phyloP scores from a whole-genome alignment of 306 rosid species.

The Vigna mungo region DNA sequence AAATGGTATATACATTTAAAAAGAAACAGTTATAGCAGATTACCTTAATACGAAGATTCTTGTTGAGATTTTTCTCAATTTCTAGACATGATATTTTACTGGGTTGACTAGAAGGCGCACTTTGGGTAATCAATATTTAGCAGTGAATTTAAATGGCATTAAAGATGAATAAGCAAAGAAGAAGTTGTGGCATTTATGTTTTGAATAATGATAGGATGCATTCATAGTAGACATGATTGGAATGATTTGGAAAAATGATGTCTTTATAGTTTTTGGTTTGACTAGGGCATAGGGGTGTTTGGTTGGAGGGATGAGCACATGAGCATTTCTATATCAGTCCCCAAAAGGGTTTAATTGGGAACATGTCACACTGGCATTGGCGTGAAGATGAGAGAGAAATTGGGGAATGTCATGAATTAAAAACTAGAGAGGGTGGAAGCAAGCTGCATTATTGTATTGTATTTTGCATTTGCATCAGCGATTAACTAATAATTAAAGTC shows the following conservation, averaged over 20 bases:
- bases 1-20: slow-evolving; percentile 43
- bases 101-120: slow-evolving; percentile 10
- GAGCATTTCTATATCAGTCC: slow-evolving; percentile 43
- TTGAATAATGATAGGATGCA: background rate
- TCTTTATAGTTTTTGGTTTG: slow-evolving; percentile 21
- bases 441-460: slow-evolving; percentile 43
- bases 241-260: slow-evolving; percentile 41
- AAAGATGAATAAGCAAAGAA: slow-evolving; percentile 18
- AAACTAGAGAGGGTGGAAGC: slow-evolving; percentile 35
- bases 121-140: slow-evolving; percentile 26
- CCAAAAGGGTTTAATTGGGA: slow-evolving; percentile 43
- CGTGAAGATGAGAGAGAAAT: slow-evolving; percentile 42
- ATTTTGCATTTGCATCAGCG: slow-evolving; percentile 34
- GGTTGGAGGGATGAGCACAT: slow-evolving; percentile 1
- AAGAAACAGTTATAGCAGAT: background rate
- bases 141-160: background rate
- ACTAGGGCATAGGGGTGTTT: slow-evolving; percentile 37
- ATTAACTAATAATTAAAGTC: slow-evolving; percentile 44
- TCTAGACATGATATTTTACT: slow-evolving; percentile 25
- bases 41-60: slow-evolving; percentile 40
- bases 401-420: slow-evolving; percentile 16
- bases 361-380: slow-evolving; percentile 45
- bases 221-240: slow-evolving; percentile 47
- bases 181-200: background rate
- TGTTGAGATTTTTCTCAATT: slow-evolving; percentile 2